Conservation (phyloP, 2,329 filamentous ascomycete genomes). For the Magnaporthiopsis rhizophila region DNA sequence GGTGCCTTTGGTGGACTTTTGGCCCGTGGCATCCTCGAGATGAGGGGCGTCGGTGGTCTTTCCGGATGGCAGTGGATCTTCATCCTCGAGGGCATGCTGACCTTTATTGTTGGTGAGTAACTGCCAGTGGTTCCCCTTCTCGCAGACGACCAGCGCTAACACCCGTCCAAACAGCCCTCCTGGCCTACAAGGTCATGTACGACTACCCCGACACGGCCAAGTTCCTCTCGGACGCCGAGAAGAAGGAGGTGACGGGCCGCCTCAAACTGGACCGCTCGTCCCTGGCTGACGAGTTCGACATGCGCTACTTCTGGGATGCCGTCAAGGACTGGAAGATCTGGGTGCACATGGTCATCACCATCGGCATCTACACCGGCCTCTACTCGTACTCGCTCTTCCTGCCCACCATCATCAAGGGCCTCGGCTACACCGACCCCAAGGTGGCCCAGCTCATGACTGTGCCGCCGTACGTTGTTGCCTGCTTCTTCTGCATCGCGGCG, state of each 20-base stretch:
- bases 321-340: constrained; percentile 76
- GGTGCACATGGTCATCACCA: constrained; percentile 37
- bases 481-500: constrained; percentile 44
- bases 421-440: constrained; percentile 28
- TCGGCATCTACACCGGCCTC: constrained; percentile 7
- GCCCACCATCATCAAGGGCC: constrained; percentile 54
- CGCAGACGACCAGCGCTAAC: too few relatives aligned
- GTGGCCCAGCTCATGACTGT: constrained; percentile 13
- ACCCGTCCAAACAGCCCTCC: constrained; percentile 25
- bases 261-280: constrained; percentile 59
- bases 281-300: constrained; percentile 66
- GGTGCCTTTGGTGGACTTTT: constrained; percentile 70
- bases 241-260: constrained; percentile 61
- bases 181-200: constrained; percentile 63
- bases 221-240: constrained; percentile 66
- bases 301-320: constrained; percentile 64
- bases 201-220: constrained; percentile 74
- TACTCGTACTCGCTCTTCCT: constrained; percentile 47
- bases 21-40: constrained; percentile 61
- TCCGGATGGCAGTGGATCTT: constrained; percentile 60
- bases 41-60: constrained; percentile 55
- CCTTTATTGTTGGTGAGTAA: constrained; percentile 31
- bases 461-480: constrained; percentile 44
- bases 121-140: too few relatives aligned
- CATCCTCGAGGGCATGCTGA: constrained; percentile 62